phyloP scores from a whole-genome alignment of 208 protist genomes.

The Trypanosoma rangeli region DNA sequence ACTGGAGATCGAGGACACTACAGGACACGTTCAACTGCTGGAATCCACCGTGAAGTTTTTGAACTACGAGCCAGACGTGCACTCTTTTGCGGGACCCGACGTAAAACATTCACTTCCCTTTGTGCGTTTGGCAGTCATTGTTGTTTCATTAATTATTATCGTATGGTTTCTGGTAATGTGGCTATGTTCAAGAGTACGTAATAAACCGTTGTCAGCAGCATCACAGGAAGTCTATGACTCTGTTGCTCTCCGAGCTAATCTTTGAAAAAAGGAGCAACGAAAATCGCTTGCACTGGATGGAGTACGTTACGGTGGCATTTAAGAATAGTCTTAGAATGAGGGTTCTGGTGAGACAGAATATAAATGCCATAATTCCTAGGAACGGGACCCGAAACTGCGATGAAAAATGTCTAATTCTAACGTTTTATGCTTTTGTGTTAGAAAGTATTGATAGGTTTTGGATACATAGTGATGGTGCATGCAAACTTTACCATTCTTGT shows the following conservation, averaged over 20 bases:
- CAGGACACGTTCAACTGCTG: conserved; percentile 73
- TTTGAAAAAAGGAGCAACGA: conserved; percentile 1
- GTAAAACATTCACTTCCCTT: conserved; percentile 34
- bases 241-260: neutral
- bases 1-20: conserved; percentile 78
- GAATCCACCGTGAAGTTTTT: conserved; percentile 48
- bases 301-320: neutral
- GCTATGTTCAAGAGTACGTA: neutral
- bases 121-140: conserved; percentile 23
- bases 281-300: neutral
- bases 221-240: conserved; percentile 5
- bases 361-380: too few species aligned
- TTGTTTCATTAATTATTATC: conserved; percentile 29
- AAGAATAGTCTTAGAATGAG: neutral
- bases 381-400: too few species aligned
- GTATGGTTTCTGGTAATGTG: conserved; percentile 5
- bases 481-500: too few species aligned
- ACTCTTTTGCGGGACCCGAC: neutral
- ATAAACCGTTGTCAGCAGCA: neutral
- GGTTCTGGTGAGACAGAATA: neutral
- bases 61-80: conserved; percentile 24
- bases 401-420: too few species aligned
- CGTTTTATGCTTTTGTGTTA: too few species aligned
- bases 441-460: too few species aligned
- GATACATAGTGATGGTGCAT: too few species aligned